Evolutionary conservation across 106 monocot genomes (phyloP), one percentile per base, ranked within the genome.

Genomic region (Vanilla planifolia): DNA sequence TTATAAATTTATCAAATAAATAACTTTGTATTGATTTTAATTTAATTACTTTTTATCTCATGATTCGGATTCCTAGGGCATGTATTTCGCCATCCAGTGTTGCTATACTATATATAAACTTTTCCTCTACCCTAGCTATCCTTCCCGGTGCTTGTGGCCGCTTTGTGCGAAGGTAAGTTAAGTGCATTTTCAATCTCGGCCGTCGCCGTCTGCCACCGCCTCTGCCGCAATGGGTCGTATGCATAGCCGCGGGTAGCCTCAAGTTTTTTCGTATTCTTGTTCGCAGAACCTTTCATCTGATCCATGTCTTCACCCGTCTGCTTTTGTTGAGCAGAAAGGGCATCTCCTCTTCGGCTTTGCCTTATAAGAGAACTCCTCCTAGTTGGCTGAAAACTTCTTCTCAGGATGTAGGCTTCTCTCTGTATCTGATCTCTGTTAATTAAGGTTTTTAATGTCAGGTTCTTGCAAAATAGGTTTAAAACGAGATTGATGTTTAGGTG

Each of bases 351-450:
- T 89, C 83, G 21, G 83, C 89, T 30, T 48, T 83, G 41, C 89
- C 89, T 43, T 84, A 83, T 73, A 89, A 83, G 83, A 76, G 80
- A 29, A 89, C 83, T 53, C 89, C 89, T 3, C 80, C 80, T 25
- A 78, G 74, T 51, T 89, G 89, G 89, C 75, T 89, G 33, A 89
- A 89, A 65, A 81, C 68, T 62, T 68, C 77, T 20, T 26, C 84
- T 1, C 74, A 68, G 50, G 89, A 89, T 35, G 89, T 89, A 36
- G 45, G 75, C 15, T 32, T 6, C 44, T 11, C 26, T 11, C 43
- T 51, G 3, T 20, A 3, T 57, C 22, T 32, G 2, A 23, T 40
- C 24, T 14, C 4, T 0, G 71, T 22, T 20, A 32, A 7, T 40
- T 30, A 26, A 16, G 16, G 5, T 37, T 43, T 9, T 34, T 43